phyloP scores from a whole-genome alignment of 2,329 filamentous ascomycete species.

The Fusarium pseudonygamai region DNA sequence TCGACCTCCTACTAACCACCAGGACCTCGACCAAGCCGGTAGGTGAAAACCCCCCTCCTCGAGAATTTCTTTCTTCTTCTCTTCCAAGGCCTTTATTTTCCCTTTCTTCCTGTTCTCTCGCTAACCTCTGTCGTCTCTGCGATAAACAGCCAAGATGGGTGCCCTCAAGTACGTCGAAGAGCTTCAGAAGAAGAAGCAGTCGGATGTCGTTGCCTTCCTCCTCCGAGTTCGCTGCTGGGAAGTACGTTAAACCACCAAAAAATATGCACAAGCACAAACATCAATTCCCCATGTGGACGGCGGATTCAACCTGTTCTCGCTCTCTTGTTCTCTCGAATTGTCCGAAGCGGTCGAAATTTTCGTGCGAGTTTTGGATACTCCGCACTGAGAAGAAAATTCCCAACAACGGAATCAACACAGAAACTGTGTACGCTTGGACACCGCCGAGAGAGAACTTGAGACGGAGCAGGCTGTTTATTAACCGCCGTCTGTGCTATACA shows the following conservation, averaged over 20 bases:
- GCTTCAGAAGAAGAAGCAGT: conserved; percentile 99
- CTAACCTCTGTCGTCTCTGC: conserved; percentile 39
- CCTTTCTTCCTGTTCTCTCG: conserved; percentile 16
- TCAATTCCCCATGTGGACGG: conserved; percentile 49
- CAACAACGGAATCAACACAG: not conserved
- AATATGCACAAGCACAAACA: conserved; percentile 44
- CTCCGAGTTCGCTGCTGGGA: conserved; percentile 99
- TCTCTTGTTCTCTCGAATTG: conserved; percentile 29
- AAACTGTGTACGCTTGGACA: conserved; percentile 1
- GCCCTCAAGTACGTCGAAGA: conserved; percentile 99
- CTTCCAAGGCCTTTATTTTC: conserved; percentile 1
- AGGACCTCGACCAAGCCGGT: conserved; percentile 52
- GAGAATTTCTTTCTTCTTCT: not conserved
- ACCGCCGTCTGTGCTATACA: conserved; percentile 76
- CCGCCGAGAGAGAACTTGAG: conserved; percentile 6
- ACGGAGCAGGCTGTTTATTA: conserved; percentile 18
- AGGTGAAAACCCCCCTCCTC: conserved; percentile 37
- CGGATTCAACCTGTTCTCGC: conserved; percentile 35
- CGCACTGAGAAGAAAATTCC: conserved; percentile 32
- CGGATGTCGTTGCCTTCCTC: conserved; percentile 99
- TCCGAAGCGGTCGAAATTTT: conserved; percentile 14
- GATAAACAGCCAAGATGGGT: conserved; percentile 81
- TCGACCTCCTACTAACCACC: conserved; percentile 51
- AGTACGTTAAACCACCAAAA: conserved; percentile 70
- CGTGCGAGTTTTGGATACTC: conserved; percentile 22